These are phyloP conservation scores for Daldinia vernicosa DNA, from an alignment of 495 filamentous ascomycete genomes.

Conservation along the genomic window DNA sequence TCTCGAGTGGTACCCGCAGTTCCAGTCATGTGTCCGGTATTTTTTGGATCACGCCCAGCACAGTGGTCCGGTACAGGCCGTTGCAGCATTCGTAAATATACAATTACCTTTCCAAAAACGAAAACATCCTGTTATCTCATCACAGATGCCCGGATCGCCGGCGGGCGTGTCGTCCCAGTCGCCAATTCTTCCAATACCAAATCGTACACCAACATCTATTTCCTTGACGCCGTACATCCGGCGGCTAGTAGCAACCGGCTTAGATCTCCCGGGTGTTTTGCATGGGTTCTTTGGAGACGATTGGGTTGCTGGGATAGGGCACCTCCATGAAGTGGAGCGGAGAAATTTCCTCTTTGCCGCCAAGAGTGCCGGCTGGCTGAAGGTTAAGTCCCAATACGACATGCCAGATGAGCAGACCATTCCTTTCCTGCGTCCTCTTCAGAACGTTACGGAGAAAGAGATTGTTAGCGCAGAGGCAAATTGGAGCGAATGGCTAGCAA, in stretches of 20 bases:
- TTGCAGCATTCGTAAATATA: constrained; percentile 92
- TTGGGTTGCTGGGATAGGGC: constrained; percentile 80
- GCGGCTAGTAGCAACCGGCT: constrained; percentile 88
- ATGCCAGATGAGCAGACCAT: constrained; percentile 80
- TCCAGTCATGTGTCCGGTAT: constrained; percentile 90
- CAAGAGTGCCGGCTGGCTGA: constrained; percentile 88
- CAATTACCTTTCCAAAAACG: constrained; percentile 72
- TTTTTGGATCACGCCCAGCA: constrained; percentile 95
- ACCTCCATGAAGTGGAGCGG: constrained; percentile 87
- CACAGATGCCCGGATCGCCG: constrained; percentile 44
- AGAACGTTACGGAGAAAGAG: constrained; percentile 77
- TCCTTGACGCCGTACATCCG: constrained; percentile 90
- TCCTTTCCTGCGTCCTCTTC: constrained; percentile 84
- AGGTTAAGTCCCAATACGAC: constrained; percentile 90
- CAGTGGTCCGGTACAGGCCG: constrained; percentile 79
- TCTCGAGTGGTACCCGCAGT: constrained; percentile 91
- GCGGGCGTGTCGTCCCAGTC: constrained; percentile 41
- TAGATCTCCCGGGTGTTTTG: constrained; percentile 83
- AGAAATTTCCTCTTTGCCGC: constrained; percentile 95
- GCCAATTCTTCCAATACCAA: constrained; percentile 40
- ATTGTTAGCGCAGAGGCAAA: constrained; percentile 82
- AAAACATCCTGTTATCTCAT: constrained; percentile 45
- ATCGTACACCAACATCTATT: constrained; percentile 57
- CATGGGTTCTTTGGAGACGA: constrained; percentile 97
- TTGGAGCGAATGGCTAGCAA: constrained; percentile 88